Evolutionary conservation across 345 rosid genomes (phyloP), one percentile per base, ranked within the genome.

Genomic region (Odontarrhena argentea): DNA sequence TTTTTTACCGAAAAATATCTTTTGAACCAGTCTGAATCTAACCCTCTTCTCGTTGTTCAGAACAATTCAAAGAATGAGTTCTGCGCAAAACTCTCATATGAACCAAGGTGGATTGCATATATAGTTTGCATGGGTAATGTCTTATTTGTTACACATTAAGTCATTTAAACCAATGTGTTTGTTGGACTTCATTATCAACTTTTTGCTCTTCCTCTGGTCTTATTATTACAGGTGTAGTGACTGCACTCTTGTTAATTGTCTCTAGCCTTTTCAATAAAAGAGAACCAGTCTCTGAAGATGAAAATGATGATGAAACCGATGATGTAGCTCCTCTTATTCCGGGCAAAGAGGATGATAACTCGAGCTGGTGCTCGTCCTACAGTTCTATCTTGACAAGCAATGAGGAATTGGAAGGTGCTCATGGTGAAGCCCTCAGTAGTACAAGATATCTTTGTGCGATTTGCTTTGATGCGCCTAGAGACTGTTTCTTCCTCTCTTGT

Each of bases 401-500:
- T 8, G 84, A 72, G 50, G 90, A 85, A 75, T 70, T 80, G 52
- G 96, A 91, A 77, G 85, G 87, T 8, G 67, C 80, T 65, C 79
- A 72, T 53, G 92, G 85, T 61, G 94, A 89, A 76, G 81, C 80
- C 47, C 70, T 76, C 60, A 88, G 84, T 67, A 83, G 81, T 68
- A 95, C 94, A 14, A 80, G 82, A 47, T 89, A 88, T n/a, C 96
- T 91, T 28, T 95, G 99, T 80, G 96, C 92, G 2, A 91, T 95
- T 51, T 95, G 99, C 83, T 95, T 80, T 69, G 99, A 95, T 78
- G 99, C 96, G 56, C 96, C 96, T 6, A 89, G 99, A 76, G 97
- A 87, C 73, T 91, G 99, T 79, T 95, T 91, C 79, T 94, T 95
- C 80, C 97, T 95, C 81, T 96, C 96, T 11, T 95, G 99, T 67